phyloP scores from a whole-genome alignment of 257 asterid species.

The Solanum arcanum region DNA sequence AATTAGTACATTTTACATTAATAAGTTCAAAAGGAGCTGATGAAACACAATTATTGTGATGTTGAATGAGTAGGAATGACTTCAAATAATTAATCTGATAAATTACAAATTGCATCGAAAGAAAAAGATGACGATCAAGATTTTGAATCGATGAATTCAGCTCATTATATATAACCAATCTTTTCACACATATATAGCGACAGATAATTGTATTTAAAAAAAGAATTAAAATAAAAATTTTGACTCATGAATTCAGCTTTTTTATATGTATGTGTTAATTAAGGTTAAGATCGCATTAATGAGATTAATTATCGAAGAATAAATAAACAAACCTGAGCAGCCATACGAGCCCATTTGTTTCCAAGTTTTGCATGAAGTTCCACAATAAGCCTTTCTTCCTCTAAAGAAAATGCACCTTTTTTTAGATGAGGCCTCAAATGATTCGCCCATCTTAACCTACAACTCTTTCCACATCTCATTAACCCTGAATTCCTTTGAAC shows the following conservation, averaged over 20 bases:
- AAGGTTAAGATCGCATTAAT: not conserved
- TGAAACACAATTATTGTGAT: not conserved
- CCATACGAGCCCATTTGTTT: constrained; percentile 45
- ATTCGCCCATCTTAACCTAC: constrained; percentile 34
- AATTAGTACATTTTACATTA: not conserved
- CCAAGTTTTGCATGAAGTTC: constrained; percentile 29
- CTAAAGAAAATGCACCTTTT: constrained; percentile 22
- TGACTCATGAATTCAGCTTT: not conserved
- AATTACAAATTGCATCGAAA: not conserved
- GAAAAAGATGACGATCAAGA: not conserved
- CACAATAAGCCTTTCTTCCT: constrained; percentile 27
- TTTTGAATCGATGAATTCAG: not conserved
- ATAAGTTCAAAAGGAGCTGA: too few relatives aligned
- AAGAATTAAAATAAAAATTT: not conserved
- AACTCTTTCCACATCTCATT: constrained; percentile 51
- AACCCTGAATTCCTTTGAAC: constrained; percentile 56
- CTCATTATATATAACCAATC: not conserved
- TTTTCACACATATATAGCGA: not conserved
- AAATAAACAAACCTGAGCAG: constrained; percentile 17
- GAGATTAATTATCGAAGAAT: not conserved
- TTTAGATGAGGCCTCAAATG: constrained; percentile 33
- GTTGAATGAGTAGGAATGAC: not conserved
- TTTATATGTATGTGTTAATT: not conserved
- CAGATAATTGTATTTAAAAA: not conserved
- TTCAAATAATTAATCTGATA: not conserved